phyloP scores from a whole-genome alignment of 306 rosid genomes.

The Begonia loranthoides region DNA sequence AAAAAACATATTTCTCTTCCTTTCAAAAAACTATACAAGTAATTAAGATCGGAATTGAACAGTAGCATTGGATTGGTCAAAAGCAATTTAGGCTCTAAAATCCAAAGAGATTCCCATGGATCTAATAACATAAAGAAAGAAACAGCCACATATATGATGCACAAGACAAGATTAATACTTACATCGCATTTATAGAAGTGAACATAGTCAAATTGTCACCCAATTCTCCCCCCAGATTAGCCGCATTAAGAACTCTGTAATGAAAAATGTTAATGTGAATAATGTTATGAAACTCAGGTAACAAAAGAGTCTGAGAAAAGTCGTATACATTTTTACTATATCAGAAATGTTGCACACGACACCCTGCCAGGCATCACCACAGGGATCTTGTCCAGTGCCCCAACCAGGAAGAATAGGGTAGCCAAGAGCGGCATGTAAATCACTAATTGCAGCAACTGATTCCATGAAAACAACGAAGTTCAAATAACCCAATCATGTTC shows the following conservation, averaged over 20 bases:
- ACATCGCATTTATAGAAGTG: conserved; percentile 53
- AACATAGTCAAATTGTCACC: conserved; percentile 57
- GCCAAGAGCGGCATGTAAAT: conserved; percentile 54
- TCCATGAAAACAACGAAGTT: conserved; percentile 11
- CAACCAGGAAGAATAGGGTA: conserved; percentile 77
- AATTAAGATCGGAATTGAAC: no score
- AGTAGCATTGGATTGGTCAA: no score
- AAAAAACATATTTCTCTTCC: no score
- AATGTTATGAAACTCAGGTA: conserved; percentile 5
- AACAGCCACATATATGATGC: no score
- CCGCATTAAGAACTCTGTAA: conserved; percentile 57
- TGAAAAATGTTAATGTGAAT: conserved; percentile 13
- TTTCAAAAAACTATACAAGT: no score
- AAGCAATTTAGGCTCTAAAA: no score
- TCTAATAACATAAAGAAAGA: no score
- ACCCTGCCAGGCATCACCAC: conserved; percentile 95
- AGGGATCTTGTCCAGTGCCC: conserved; percentile 82
- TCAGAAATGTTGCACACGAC: conserved; percentile 48
- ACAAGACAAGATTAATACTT: conserved; percentile 12
- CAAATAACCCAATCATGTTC: conserved; percentile 3
- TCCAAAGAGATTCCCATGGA: no score
- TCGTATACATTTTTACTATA: conserved; percentile 47
- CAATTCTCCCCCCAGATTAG: conserved; percentile 82
- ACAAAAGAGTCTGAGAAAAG: background rate
- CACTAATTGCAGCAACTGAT: conserved; percentile 75